phyloP scores from a whole-genome alignment of 495 filamentous ascomycete genomes.

The Opeltia flavorubescens region DNA sequence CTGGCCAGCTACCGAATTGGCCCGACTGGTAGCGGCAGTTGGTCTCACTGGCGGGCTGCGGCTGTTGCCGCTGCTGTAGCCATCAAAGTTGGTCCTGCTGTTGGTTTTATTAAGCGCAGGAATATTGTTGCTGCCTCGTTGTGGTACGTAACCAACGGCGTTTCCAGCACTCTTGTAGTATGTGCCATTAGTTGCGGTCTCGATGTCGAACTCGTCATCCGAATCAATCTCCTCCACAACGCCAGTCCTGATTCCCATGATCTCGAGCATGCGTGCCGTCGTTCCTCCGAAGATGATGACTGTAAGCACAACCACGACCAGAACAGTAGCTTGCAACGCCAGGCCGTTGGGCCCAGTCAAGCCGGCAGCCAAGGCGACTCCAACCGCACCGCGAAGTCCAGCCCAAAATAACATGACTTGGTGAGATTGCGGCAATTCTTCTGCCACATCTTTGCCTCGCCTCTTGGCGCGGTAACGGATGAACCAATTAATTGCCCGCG shows the following conservation, averaged over 20 bases:
- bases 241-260: slow-evolving; percentile 82
- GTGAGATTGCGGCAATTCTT: slow-evolving; percentile 84
- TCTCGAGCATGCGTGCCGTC: slow-evolving; percentile 96
- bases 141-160: slow-evolving; percentile 63
- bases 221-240: slow-evolving; percentile 94
- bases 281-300: slow-evolving; percentile 98
- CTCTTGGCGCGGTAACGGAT: slow-evolving; percentile 78
- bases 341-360: slow-evolving; percentile 63
- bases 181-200: slow-evolving; percentile 58
- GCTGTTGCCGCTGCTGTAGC: slow-evolving; percentile 42
- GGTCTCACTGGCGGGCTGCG: slow-evolving; percentile 34
- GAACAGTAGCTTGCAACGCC: slow-evolving; percentile 74
- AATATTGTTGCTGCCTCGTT: slow-evolving; percentile 31
- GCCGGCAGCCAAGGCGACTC: slow-evolving; percentile 88
- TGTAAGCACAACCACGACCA: slow-evolving; percentile 92
- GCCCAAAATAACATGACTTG: slow-evolving; percentile 99
- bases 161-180: slow-evolving; percentile 62
- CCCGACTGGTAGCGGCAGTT: slow-evolving; percentile 35
- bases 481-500: slow-evolving; percentile 81
- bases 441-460: slow-evolving; percentile 61
- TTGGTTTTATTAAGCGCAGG: slow-evolving; percentile 39
- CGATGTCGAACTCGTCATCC: slow-evolving; percentile 97
- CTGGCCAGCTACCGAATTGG: slow-evolving; percentile 25
- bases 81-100: slow-evolving; percentile 20
- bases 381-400: slow-evolving; percentile 86